phyloP scores from a whole-genome alignment of 495 filamentous ascomycete genomes.

The Penicillium cataractarum region DNA sequence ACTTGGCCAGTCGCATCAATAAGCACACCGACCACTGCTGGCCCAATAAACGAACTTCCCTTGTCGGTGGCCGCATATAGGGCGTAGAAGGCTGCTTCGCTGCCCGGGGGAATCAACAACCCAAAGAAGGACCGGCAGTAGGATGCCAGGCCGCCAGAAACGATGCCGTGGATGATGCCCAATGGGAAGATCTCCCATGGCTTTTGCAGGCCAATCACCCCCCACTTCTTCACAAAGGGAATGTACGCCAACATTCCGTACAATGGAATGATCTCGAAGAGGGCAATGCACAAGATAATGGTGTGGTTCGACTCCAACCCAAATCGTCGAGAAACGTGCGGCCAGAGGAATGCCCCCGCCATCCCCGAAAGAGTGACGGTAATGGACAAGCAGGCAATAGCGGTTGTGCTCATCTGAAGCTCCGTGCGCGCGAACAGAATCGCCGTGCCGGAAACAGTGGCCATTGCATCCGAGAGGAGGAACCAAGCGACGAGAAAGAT shows the following conservation, averaged over 20 bases:
- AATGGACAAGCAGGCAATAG: slow-evolving; percentile 79
- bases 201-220: slow-evolving; percentile 78
- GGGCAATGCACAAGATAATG: slow-evolving; percentile 75
- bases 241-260: slow-evolving; percentile 87
- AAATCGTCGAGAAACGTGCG: slow-evolving; percentile 64
- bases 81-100: slow-evolving; percentile 89
- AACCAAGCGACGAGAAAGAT: slow-evolving; percentile 90
- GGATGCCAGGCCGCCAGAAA: slow-evolving; percentile 78
- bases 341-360: slow-evolving; percentile 83
- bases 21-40: slow-evolving; percentile 82
- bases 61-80: slow-evolving; percentile 95
- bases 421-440: slow-evolving; percentile 90
- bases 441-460: slow-evolving; percentile 88
- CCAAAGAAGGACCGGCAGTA: slow-evolving; percentile 88
- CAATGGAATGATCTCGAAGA: slow-evolving; percentile 85
- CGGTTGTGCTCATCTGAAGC: slow-evolving; percentile 75
- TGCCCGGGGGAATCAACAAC: slow-evolving; percentile 84
- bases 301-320: slow-evolving; percentile 72
- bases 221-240: slow-evolving; percentile 70
- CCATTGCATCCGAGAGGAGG: slow-evolving; percentile 82
- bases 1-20: slow-evolving; percentile 83
- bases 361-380: slow-evolving; percentile 79
- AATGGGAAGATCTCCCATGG: slow-evolving; percentile 93
- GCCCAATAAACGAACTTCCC: slow-evolving; percentile 85
- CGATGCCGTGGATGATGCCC: slow-evolving; percentile 80